Base-by-base conservation (phyloP, 352 stramenopile species). In the Pythium brachiatum region DNA sequence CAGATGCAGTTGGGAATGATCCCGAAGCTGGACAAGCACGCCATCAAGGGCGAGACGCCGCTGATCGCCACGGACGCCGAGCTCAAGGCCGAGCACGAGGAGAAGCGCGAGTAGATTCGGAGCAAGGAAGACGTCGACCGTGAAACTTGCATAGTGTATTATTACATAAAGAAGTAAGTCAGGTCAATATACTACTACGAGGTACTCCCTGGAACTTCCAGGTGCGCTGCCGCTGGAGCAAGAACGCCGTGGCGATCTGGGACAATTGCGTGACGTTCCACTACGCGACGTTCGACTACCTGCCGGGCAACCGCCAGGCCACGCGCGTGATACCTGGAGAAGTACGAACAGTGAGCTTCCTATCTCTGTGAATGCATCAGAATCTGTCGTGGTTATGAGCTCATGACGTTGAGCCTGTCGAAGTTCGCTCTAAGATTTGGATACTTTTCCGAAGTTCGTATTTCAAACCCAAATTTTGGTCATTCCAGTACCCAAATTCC, bases 271-370 rank as follows among this genome's bases (percentile, higher is more conserved):
- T 61, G 2, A 75, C 71, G 23, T 64, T 46, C 44, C 72, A 79
- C 65, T 68, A 57, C 25, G 72, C 60, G 26, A 79, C 72, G 0
- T 79, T 79, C 23, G 72, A 79, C 53, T 76, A 74, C 44, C 55
- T 79, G 2, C 72, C 72, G 16, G 69, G 69, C 52, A 79, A 72
- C 56, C 65, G 69, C 46, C 69, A 73, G 48, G 72, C 69, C 9
- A 58, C 67, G 36, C 72, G 72, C 20, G 72, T 79, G 18, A 79
- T 76, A 61, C 51, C 60, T 63, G 15, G 62, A 63, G 41, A 21
- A 36, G 23, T 11, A 54, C 23, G 27, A 44, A 18, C 36, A 44
- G 36, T 44, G 21, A 44, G 16, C 16, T 36, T 18, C 16, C 16
- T 3, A 8, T 44, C 3, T 44, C 36, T 44, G 36, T 44, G 36